Percentiles rank a stretch among this genome's conserved stretches.
Conservation (phyloP, 176 grass and related monocot genomes). For the Triticum urartu region DNA sequence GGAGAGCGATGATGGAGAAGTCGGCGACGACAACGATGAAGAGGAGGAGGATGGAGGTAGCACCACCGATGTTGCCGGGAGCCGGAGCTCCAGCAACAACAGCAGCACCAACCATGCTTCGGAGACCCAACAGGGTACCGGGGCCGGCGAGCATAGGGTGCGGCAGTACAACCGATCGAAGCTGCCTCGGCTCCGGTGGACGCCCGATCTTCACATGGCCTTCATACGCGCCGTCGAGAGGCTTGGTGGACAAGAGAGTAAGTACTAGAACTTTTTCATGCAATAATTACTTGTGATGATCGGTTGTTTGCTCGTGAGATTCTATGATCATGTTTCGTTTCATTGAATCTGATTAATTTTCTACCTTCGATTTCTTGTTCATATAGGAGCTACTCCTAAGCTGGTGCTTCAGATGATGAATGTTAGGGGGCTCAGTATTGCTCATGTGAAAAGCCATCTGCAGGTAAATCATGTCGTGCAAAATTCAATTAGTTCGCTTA, state of each 20-base stretch:
- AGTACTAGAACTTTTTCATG: slow-evolving; percentile 21
- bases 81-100: slow-evolving; percentile 60
- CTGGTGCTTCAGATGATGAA: slow-evolving; percentile 99
- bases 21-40: background rate
- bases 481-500: background rate
- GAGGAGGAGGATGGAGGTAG: slow-evolving; percentile 35
- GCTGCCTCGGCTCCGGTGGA: slow-evolving; percentile 83
- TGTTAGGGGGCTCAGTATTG: slow-evolving; percentile 91
- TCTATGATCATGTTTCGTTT: background rate
- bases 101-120: slow-evolving; percentile 37
- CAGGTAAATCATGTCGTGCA: slow-evolving; percentile 54
- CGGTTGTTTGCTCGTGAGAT: background rate
- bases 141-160: slow-evolving; percentile 40
- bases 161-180: slow-evolving; percentile 92
- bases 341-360: background rate
- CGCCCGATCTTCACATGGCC: slow-evolving; percentile 86
- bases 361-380: background rate
- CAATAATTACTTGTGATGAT: background rate
- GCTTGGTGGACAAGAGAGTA: slow-evolving; percentile 95
- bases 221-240: slow-evolving; percentile 87
- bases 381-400: slow-evolving; percentile 89
- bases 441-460: slow-evolving; percentile 98
- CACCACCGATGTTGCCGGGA: slow-evolving; percentile 44
- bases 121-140: slow-evolving; percentile 25
- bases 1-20: slow-evolving; percentile 44